A percentile compares a stretch with the other conserved stretches of the same genome.
Evolutionary conservation across 2,329 filamentous ascomycete species (phyloP).

Genomic region (Colletotrichum sp.): DNA sequence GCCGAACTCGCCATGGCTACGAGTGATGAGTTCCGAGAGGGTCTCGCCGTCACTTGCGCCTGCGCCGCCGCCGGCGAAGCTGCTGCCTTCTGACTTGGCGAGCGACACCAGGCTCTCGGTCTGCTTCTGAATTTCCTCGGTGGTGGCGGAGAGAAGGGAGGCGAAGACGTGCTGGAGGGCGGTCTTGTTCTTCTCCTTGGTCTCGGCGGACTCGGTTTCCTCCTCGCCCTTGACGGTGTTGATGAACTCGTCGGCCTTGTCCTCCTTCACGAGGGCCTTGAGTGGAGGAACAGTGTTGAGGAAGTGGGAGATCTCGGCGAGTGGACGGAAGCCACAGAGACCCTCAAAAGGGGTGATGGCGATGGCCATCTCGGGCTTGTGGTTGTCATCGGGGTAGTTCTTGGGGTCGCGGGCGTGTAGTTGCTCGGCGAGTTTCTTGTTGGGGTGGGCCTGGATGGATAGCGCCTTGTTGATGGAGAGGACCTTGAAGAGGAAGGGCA

Average conservation of each 20-base stretch:
- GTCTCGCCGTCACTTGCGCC: slow-evolving; percentile 71
- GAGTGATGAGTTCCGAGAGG: slow-evolving; percentile 76
- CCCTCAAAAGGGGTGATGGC: slow-evolving; percentile 96
- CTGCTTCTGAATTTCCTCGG: slow-evolving; percentile 64
- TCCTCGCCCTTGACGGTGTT: slow-evolving; percentile 47
- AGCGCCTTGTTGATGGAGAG: slow-evolving; percentile 94
- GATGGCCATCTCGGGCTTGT: slow-evolving; percentile 99
- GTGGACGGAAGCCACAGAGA: slow-evolving; percentile 91
- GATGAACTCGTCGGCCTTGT: slow-evolving; percentile 62
- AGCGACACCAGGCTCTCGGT: slow-evolving; percentile 73
- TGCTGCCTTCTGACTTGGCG: slow-evolving; percentile 69
- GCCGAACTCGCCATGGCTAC: slow-evolving; percentile 85
- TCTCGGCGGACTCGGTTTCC: slow-evolving; percentile 54
- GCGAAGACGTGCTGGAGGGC: slow-evolving; percentile 78
- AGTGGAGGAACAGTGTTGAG: slow-evolving; percentile 64
- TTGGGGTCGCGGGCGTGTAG: slow-evolving; percentile 85
- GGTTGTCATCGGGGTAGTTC: slow-evolving; percentile 99
- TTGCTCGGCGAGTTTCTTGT: slow-evolving; percentile 88
- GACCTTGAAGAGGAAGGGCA: slow-evolving; percentile 98
- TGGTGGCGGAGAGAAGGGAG: slow-evolving; percentile 78
- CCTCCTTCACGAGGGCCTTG: slow-evolving; percentile 69
- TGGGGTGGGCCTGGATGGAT: slow-evolving; percentile 95
- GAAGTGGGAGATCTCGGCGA: slow-evolving; percentile 87
- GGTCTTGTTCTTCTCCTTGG: slow-evolving; percentile 82
- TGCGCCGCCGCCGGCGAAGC: slow-evolving; percentile 75